Evolutionary conservation across 331 rosid species (phyloP).

Genomic region (Quercus phellos): DNA sequence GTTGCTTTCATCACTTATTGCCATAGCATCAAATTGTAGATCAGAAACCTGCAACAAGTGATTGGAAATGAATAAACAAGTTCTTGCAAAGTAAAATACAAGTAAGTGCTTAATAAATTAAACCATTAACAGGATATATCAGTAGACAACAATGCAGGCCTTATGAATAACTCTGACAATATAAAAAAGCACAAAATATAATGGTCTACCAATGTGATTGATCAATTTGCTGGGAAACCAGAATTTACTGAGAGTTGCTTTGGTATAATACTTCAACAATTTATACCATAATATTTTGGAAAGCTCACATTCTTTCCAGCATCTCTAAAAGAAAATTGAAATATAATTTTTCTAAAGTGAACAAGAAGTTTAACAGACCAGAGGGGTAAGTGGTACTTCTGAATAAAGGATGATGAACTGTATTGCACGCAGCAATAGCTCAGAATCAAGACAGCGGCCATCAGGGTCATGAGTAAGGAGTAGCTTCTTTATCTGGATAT

Average conservation of each 20-base stretch:
- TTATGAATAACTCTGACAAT: background rate
- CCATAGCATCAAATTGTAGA: conserved; percentile 25
- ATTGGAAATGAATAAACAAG: conserved; percentile 4
- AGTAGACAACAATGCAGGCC: background rate
- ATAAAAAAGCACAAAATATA: background rate
- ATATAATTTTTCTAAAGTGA: background rate
- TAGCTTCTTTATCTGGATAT: conserved; percentile 41
- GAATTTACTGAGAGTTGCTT: background rate
- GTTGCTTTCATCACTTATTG: conserved; percentile 20
- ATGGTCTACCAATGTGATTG: background rate
- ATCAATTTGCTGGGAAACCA: background rate
- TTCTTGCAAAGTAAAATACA: background rate
- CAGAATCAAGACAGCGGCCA: conserved; percentile 63
- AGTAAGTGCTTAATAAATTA: background rate
- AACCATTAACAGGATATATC: background rate
- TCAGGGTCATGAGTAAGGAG: conserved; percentile 62
- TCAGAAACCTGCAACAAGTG: conserved; percentile 49
- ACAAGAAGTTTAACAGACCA: background rate
- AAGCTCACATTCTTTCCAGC: background rate
- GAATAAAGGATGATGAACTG: conserved; percentile 51
- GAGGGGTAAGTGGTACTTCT: conserved; percentile 15
- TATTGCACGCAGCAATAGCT: conserved; percentile 38
- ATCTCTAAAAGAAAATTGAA: background rate
- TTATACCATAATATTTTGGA: background rate
- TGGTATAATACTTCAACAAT: background rate